Evolutionary conservation across 306 rosid species (phyloP).

Genomic region (Delonix regia): DNA sequence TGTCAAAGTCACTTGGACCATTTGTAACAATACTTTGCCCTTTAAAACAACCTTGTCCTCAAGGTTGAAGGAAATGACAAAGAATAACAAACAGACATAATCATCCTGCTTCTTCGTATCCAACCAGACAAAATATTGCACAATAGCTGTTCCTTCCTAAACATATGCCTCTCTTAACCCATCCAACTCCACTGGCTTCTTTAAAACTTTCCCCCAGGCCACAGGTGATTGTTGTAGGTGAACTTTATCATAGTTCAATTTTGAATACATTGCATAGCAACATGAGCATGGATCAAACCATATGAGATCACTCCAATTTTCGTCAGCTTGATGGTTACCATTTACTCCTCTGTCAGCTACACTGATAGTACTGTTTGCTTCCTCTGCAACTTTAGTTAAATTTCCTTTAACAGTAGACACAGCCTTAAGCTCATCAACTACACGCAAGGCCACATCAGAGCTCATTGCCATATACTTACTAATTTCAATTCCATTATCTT

Average conservation of each 20-base stretch:
- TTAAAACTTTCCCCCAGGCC: slow-evolving; percentile 91
- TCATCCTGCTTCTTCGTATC: slow-evolving; percentile 48
- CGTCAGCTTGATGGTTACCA: slow-evolving; percentile 50
- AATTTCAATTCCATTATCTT: slow-evolving; percentile 70
- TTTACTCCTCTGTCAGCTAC: slow-evolving; percentile 34
- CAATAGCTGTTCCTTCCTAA: slow-evolving; percentile 92
- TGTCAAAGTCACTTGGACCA: too few relatives aligned
- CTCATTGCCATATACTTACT: slow-evolving; percentile 68
- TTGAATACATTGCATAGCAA: slow-evolving; percentile 76
- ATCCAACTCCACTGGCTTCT: slow-evolving; percentile 86
- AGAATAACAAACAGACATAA: too few relatives aligned
- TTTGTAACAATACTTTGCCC: too few relatives aligned
- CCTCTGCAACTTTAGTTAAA: slow-evolving; percentile 27
- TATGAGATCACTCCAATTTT: slow-evolving; percentile 46
- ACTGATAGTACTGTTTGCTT: slow-evolving; percentile 21
- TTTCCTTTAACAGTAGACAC: slow-evolving; percentile 37
- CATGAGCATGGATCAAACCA: slow-evolving; percentile 89
- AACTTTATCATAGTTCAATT: slow-evolving; percentile 61
- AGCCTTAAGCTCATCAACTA: slow-evolving; percentile 54
- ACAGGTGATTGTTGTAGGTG: slow-evolving; percentile 78
- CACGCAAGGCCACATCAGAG: slow-evolving; percentile 70
- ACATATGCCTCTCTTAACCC: slow-evolving; percentile 75
- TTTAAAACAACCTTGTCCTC: too few relatives aligned
- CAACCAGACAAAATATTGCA: slow-evolving; percentile 89
- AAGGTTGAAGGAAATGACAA: too few relatives aligned